A percentile compares a stretch with the other conserved stretches of the same genome.
Evolutionary conservation across 2,329 filamentous ascomycete genomes (phyloP).

Genomic region (Tolypocladium endophyticum): DNA sequence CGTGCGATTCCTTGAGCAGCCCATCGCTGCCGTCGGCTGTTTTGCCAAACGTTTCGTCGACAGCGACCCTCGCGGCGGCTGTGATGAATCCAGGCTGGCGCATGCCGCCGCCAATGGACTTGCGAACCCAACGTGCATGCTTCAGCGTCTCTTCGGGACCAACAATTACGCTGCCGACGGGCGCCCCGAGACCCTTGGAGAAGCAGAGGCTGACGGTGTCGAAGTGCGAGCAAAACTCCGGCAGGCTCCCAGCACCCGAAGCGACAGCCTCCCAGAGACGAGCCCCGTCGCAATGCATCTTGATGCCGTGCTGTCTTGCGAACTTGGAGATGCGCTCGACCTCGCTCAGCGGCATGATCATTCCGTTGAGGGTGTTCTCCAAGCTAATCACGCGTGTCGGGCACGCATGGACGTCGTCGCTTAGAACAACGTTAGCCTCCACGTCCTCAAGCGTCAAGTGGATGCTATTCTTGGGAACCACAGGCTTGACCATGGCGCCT

Average conservation of each 20-base stretch:
- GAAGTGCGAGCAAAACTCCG: slow-evolving; percentile 57
- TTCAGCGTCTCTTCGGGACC: slow-evolving; percentile 28
- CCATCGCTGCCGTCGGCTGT: slow-evolving; percentile 35
- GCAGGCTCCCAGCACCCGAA: slow-evolving; percentile 54
- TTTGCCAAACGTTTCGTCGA: slow-evolving; percentile 37
- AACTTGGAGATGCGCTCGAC: slow-evolving; percentile 59
- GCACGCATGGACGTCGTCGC: slow-evolving; percentile 64
- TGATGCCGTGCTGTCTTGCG: slow-evolving; percentile 52
- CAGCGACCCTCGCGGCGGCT: slow-evolving; percentile 58
- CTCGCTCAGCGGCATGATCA: slow-evolving; percentile 67
- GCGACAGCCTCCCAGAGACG: slow-evolving; percentile 73
- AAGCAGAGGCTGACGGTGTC: slow-evolving; percentile 73
- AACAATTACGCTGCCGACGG: slow-evolving; percentile 67
- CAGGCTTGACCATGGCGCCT: slow-evolving; percentile 57
- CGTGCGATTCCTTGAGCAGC: slow-evolving; percentile 48
- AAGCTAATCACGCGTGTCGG: slow-evolving; percentile 74
- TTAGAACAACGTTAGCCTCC: slow-evolving; percentile 50
- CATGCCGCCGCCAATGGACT: slow-evolving; percentile 65
- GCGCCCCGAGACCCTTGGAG: slow-evolving; percentile 73
- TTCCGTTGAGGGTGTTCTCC: slow-evolving; percentile 77
- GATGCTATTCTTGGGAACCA: slow-evolving; percentile 58
- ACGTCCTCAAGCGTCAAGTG: slow-evolving; percentile 73
- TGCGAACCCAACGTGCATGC: slow-evolving; percentile 40
- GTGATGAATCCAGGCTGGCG: slow-evolving; percentile 64
- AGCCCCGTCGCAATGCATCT: slow-evolving; percentile 70